Percentiles rank a stretch among this genome's conserved stretches.
Conservation (phyloP, 768 basidiomycete genomes). For the Galerina marginata region DNA sequence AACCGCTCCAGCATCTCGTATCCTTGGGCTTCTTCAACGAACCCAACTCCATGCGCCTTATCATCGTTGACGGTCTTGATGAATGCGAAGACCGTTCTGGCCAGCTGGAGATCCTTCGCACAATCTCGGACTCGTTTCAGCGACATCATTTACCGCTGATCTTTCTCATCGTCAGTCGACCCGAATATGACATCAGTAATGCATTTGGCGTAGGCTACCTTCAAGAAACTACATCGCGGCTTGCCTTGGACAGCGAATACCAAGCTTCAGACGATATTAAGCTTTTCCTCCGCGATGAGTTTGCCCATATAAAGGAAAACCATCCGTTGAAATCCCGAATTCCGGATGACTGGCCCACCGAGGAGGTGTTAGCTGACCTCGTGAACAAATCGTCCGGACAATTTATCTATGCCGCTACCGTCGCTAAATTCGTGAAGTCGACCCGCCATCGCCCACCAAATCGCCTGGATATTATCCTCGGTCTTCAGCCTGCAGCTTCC, state of each 20-base stretch:
- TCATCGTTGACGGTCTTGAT: constrained; percentile 27
- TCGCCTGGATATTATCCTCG: constrained; percentile 7
- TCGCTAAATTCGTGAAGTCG: constrained; percentile 12
- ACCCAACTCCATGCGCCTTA: background rate
- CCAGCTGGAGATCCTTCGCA: constrained; percentile 1
- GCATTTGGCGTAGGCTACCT: constrained; percentile 9
- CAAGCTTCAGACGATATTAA: constrained; percentile 8
- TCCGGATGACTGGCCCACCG: background rate
- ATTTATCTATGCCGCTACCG: constrained; percentile 21
- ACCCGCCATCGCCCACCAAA: constrained; percentile 4
- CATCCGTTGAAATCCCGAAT: background rate
- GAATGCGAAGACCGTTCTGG: constrained; percentile 20
- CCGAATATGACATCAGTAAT: constrained; percentile 5
- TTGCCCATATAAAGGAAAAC: constrained; percentile 2
- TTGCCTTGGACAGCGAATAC: constrained; percentile 1
- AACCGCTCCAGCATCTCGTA: constrained; percentile 13
- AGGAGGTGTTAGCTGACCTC: background rate
- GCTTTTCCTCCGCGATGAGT: background rate
- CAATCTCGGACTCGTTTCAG: background rate
- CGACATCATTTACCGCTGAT: background rate
- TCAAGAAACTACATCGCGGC: background rate
- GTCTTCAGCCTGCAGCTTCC: background rate
- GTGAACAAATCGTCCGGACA: constrained; percentile 16
- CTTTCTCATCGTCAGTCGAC: constrained; percentile 18
- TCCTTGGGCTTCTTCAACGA: constrained; percentile 23